Evolutionary conservation across 495 filamentous ascomycete genomes (phyloP).

Genomic region (Neurospora sp.): DNA sequence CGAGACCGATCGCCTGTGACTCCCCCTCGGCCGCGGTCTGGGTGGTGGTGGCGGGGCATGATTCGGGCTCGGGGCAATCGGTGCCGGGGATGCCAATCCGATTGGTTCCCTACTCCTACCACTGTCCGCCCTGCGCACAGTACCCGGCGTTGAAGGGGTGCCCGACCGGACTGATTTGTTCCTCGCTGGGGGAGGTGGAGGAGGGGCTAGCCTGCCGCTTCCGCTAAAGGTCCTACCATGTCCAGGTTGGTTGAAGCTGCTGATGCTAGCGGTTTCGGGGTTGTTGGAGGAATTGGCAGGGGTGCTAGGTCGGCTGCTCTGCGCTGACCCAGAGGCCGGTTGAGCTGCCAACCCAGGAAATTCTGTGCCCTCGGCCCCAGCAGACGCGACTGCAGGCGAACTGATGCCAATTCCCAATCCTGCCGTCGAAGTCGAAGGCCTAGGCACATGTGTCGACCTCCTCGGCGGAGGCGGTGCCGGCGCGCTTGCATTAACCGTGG

Average conservation of each 20-base stretch:
- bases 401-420: background rate
- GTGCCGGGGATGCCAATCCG: background rate
- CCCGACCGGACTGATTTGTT: slow-evolving; percentile 28
- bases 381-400: slow-evolving; percentile 6
- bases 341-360: background rate
- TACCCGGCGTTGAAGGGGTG: slow-evolving; percentile 21
- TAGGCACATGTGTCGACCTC: slow-evolving; percentile 23
- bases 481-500: slow-evolving; percentile 9
- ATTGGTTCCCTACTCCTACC: slow-evolving; percentile 12
- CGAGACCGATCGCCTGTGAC: slow-evolving; percentile 40
- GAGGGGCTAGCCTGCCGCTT: slow-evolving; percentile 24
- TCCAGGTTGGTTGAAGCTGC: background rate
- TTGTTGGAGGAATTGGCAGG: background rate
- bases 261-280: background rate
- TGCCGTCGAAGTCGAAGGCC: slow-evolving; percentile 12
- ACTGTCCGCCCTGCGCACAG: background rate
- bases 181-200: slow-evolving; percentile 35
- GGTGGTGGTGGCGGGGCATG: slow-evolving; percentile 50
- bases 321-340: background rate
- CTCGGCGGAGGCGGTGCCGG: slow-evolving; percentile 38
- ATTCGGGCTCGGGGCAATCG: background rate
- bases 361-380: background rate
- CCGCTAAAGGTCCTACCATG: background rate
- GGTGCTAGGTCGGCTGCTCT: background rate
- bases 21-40: slow-evolving; percentile 46